Conservation (phyloP, 768 basidiomycete genomes). For the Vararia minispora region DNA sequence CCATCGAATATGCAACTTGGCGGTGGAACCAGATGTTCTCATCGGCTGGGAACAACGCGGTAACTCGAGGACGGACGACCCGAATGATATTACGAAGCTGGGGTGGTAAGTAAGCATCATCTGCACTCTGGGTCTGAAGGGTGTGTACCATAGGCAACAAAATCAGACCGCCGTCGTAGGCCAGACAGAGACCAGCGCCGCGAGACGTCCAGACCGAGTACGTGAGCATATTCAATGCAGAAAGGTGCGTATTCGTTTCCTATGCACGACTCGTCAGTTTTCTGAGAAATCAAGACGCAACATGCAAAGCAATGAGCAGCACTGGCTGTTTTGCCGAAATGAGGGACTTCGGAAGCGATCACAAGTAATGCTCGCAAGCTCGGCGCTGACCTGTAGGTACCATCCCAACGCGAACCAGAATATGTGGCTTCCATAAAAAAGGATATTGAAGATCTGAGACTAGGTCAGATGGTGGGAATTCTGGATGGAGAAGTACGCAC, state of each 20-base stretch:
- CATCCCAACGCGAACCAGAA: conserved; percentile 75
- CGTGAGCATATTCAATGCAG: conserved; percentile 63
- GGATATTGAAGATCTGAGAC: conserved; percentile 57
- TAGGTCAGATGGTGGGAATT: no score
- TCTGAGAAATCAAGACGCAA: conserved; percentile 5
- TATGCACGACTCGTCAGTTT: conserved; percentile 22
- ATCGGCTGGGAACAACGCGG: conserved; percentile 81
- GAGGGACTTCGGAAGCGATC: no score
- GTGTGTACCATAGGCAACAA: conserved; percentile 78
- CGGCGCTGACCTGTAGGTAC: conserved; percentile 53
- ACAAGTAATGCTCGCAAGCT: neutral
- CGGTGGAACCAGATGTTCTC: conserved; percentile 94
- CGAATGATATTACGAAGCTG: conserved; percentile 84
- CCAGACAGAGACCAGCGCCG: conserved; percentile 82
- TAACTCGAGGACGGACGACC: conserved; percentile 62
- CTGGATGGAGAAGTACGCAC: no score
- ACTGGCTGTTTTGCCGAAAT: no score
- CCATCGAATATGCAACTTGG: conserved; percentile 89
- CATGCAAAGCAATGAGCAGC: conserved; percentile 1
- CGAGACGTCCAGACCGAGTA: conserved; percentile 85
- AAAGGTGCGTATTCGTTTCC: conserved; percentile 48
- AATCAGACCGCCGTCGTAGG: conserved; percentile 75
- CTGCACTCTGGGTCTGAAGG: no score
- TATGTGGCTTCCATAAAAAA: conserved; percentile 72
- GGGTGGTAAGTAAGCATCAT: no score